phyloP scores from a whole-genome alignment of 768 basidiomycete species.

The Pulveroboletus sp. region DNA sequence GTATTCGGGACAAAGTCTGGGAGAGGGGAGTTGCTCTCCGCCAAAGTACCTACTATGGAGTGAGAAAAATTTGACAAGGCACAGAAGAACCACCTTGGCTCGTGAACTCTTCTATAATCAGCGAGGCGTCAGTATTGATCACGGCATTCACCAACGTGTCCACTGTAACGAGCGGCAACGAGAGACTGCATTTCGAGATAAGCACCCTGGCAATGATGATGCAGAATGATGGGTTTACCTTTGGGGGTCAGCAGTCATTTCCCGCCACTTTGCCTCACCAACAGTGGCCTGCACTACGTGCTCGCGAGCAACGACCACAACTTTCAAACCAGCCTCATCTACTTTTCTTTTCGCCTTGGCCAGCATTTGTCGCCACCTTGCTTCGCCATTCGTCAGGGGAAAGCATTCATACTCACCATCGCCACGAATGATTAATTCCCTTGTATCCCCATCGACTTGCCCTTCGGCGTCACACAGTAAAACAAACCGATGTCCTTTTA shows the following conservation, averaged over 20 bases:
- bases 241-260: slow-evolving; percentile 46
- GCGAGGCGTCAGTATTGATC: slow-evolving; percentile 32
- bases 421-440: slow-evolving; percentile 52
- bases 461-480: slow-evolving; percentile 53
- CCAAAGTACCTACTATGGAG: not conserved
- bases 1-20: slow-evolving; percentile 53
- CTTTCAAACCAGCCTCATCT: slow-evolving; percentile 37
- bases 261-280: slow-evolving; percentile 52
- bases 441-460: slow-evolving; percentile 44
- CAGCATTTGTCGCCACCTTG: slow-evolving; percentile 49
- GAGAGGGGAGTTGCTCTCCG: slow-evolving; percentile 32
- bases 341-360: slow-evolving; percentile 48
- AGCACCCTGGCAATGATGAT: not conserved
- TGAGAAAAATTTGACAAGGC: not conserved
- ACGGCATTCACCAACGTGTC: slow-evolving; percentile 52
- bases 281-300: slow-evolving; percentile 44
- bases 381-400: slow-evolving; percentile 44
- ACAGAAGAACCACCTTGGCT: slow-evolving; percentile 16
- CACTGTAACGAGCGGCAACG: slow-evolving; percentile 40
- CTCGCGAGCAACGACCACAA: slow-evolving; percentile 51
- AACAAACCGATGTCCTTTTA: slow-evolving; percentile 52
- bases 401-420: slow-evolving; percentile 62
- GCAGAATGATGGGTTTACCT: slow-evolving; percentile 34
- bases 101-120: slow-evolving; percentile 23
- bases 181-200: slow-evolving; percentile 29